Base-by-base conservation (phyloP, 129 eudicot species). In the Flaveria ramosissima region DNA sequence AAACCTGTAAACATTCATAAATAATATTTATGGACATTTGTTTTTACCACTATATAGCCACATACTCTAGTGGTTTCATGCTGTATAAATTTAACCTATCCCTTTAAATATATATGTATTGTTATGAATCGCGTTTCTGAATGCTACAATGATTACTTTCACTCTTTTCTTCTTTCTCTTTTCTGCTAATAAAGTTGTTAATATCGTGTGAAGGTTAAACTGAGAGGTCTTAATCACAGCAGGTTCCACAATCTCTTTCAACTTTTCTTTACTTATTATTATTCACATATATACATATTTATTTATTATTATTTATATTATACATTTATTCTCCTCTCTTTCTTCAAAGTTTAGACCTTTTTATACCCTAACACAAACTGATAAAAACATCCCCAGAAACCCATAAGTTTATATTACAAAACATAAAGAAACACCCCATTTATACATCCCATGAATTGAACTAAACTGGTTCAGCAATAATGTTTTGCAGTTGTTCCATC, bases 191-290 rank as follows among this genome's bases (percentile, higher is more conserved):
- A 83, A 74, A 66, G 74, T 52, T 72, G 68, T 77, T 74, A 72
- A 42, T 75, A 43, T 77, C 48, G 80, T 68, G 75, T 77, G 72
- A 70, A 83, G 61, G 69, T 77, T 78, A 61, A 81, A 83, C 27
- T 78, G 93, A 72, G 75, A 79, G 45, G 93, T 89, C 93, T 68
- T 84, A 79, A 78, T 89, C 93, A 77, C 82, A 68, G 88, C 93
- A 89, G 87, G 87, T 86, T 80, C 90, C 88, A 88, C 89, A 84
- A 82, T 84, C 85, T 82, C 77, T 42, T 65, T 64, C 90, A 77
- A 71, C 90, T 86, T 86, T 81, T 69, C 30, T 63, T 69, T 59
- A 47, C 10, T 45, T 63, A n/a, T 26, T 68, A 45, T 45, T 45
- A 45, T 45, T 45, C 11, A 9, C 11, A 45, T 8, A 45, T 45